Percentiles rank a stretch among this genome's conserved stretches.
phyloP scores from a whole-genome alignment of 108 stramenopile species.

The Nitzschia putrida region DNA sequence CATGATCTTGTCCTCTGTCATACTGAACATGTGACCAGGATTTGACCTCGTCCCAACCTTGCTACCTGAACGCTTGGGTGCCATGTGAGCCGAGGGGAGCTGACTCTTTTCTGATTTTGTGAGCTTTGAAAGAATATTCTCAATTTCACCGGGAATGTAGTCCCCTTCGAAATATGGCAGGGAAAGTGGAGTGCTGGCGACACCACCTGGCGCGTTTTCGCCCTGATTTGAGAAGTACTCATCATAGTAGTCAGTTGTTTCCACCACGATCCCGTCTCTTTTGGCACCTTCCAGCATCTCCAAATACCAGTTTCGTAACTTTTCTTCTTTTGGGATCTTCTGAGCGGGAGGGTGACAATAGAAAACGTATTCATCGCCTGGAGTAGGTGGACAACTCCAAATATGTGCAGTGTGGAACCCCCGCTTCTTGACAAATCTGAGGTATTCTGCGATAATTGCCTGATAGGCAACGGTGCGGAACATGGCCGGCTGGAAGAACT shows the following conservation, averaged over 20 bases:
- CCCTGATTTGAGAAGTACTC: conserved; percentile 78
- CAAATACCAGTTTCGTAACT: conserved; percentile 89
- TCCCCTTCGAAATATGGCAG: conserved; percentile 96
- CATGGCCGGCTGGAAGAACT: conserved; percentile 82
- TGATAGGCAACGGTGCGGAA: conserved; percentile 91
- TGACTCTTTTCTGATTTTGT: conserved; percentile 44
- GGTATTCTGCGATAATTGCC: conserved; percentile 85
- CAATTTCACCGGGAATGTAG: conserved; percentile 93
- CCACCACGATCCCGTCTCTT: conserved; percentile 70
- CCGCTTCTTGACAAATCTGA: conserved; percentile 89
- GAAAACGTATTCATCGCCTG: conserved; percentile 96
- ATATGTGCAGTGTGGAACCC: conserved; percentile 97
- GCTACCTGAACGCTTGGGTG: conserved; percentile 48
- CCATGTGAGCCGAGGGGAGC: conserved; percentile 17
- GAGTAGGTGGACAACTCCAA: conserved; percentile 96
- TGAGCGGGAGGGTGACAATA: conserved; percentile 82
- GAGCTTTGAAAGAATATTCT: conserved; percentile 83
- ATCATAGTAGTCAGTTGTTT: conserved; percentile 77
- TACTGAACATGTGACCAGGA: conserved; percentile 56
- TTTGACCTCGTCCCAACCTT: conserved; percentile 62
- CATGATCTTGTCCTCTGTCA: conserved; percentile 71
- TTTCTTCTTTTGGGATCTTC: conserved; percentile 84
- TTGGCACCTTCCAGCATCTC: conserved; percentile 84
- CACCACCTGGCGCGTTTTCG: conserved; percentile 31
- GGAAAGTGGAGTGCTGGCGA: conserved; percentile 48